Percentiles rank a stretch among this genome's conserved stretches.
Conservation (phyloP, 495 filamentous ascomycete species). For the Lophiostoma macrostomum region DNA sequence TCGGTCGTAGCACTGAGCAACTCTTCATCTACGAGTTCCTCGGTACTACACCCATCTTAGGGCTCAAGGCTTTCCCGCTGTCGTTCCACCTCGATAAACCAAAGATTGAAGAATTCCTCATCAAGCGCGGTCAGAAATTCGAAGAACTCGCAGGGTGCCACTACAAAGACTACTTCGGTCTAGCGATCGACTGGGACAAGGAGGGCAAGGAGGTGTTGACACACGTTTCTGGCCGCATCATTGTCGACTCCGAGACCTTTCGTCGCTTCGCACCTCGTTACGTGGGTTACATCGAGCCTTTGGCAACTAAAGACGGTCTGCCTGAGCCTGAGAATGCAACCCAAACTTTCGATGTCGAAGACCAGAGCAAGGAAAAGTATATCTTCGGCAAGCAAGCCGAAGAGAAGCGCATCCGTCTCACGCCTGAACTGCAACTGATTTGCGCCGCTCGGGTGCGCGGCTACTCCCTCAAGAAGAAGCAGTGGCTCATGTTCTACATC, state of each 20-base stretch:
- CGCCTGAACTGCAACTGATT: conserved; percentile 37
- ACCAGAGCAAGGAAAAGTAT: conserved; percentile 23
- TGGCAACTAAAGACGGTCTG: conserved; percentile 33
- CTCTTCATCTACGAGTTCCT: conserved; percentile 51
- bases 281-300: conserved; percentile 31
- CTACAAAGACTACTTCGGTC: conserved; percentile 59
- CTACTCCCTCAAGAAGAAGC: conserved; percentile 47
- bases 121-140: conserved; percentile 38
- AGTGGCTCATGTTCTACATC: conserved; percentile 46
- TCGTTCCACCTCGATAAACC: conserved; percentile 50
- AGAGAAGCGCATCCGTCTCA: conserved; percentile 30
- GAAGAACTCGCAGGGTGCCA: conserved; percentile 54
- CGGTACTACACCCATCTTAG: conserved; percentile 55
- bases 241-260: conserved; percentile 51
- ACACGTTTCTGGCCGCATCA: conserved; percentile 52
- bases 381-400: conserved; percentile 37
- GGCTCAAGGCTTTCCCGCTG: conserved; percentile 57
- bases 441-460: conserved; percentile 40
- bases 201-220: conserved; percentile 42
- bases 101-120: conserved; percentile 37
- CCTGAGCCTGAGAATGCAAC: conserved; percentile 8
- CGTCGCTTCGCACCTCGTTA: conserved; percentile 42
- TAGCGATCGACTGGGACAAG: conserved; percentile 39
- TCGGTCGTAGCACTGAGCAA: conserved; percentile 47
- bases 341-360: conserved; percentile 11